Base-by-base conservation (phyloP, 306 rosid genomes). In the Alnus glutinosa region DNA sequence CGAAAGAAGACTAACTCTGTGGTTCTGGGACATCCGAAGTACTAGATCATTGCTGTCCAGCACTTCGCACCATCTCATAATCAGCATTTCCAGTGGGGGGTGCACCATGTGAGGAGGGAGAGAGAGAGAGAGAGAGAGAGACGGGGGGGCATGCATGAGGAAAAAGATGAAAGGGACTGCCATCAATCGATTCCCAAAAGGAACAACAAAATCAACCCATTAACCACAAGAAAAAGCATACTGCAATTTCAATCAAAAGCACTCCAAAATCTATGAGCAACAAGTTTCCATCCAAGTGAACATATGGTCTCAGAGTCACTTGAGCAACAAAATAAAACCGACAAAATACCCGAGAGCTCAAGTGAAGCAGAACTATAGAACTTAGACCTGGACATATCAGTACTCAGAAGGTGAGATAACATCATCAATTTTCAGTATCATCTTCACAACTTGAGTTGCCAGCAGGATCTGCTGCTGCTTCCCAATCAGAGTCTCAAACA, bases 361-460 rank as follows among this genome's bases (percentile, higher is more conserved):
- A n/a, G 44, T 77, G 46, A 68, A 4, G 81, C 52, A 76, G 48
- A 42, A 74, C 37, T 55, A 67, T 16, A 28, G 66, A 51, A 51
- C 70, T 74, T 10, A 71, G 55, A 80, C 68, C 11, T 55, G 42
- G 42, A 73, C 48, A 32, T 61, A 74, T 89, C 85, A 96, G 77
- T 70, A 93, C 0, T 90, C 91, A 0, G 91, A 78, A 70, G 99
- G 92, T 44, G 98, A 82, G 79, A 96, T 96, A 62, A 96, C 99
- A 83, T 93, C 98, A 46, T 96, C 99, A 34, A 96, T 93, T 82
- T 96, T 96, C 82, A 96, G 77, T 77, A 96, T 96, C 99, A 96
- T 93, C 88, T 96, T 93, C 57, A 96, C 98, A 18, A 96, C 99
- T 85, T 96, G 99, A 34, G 99, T 96, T 9, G 98, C 99, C 6